phyloP scores from a whole-genome alignment of 192 early-diverging fungal genomes.

The Kickxella alabastrina region DNA sequence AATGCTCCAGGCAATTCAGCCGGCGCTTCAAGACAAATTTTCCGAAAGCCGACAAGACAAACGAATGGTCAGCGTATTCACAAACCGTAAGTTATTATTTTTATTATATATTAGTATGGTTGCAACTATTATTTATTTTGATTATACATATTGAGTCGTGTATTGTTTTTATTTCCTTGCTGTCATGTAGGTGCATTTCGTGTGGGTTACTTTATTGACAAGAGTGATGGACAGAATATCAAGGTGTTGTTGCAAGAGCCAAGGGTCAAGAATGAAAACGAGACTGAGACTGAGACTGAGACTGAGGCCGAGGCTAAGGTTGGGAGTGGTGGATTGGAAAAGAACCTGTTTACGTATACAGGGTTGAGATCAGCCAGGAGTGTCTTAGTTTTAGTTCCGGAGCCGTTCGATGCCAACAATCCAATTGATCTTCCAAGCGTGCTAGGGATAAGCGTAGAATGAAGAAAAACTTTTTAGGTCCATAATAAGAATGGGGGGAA shows the following conservation, averaged over 20 bases:
- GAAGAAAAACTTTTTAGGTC: no score
- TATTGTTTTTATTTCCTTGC: no score
- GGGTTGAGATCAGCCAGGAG: slow-evolving; percentile 10
- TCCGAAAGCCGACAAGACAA: slow-evolving; percentile 15
- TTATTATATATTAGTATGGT: neutral
- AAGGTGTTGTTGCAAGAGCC: slow-evolving; percentile 40
- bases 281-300: no score
- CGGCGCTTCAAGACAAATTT: slow-evolving; percentile 21
- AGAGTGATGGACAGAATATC: slow-evolving; percentile 4
- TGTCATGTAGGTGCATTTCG: slow-evolving; percentile 38
- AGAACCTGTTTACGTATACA: slow-evolving; percentile 31
- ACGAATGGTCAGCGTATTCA: slow-evolving; percentile 17
- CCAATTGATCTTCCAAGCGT: slow-evolving; percentile 14
- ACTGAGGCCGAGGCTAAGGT: slow-evolving; percentile 1
- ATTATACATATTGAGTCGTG: neutral
- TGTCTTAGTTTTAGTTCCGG: slow-evolving; percentile 37
- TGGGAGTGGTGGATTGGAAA: neutral
- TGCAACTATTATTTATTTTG: neutral
- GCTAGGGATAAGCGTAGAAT: neutral
- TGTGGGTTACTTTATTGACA: slow-evolving; percentile 35
- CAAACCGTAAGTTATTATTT: slow-evolving; percentile 20
- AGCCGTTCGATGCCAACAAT: slow-evolving; percentile 49
- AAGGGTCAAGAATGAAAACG: slow-evolving; percentile 11
- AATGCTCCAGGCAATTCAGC: slow-evolving; percentile 34
- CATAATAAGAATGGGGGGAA: no score